Evolutionary conservation across 352 stramenopile species (phyloP), one percentile per base, ranked within the genome.

Genomic region (Pythium pyrilobum): DNA sequence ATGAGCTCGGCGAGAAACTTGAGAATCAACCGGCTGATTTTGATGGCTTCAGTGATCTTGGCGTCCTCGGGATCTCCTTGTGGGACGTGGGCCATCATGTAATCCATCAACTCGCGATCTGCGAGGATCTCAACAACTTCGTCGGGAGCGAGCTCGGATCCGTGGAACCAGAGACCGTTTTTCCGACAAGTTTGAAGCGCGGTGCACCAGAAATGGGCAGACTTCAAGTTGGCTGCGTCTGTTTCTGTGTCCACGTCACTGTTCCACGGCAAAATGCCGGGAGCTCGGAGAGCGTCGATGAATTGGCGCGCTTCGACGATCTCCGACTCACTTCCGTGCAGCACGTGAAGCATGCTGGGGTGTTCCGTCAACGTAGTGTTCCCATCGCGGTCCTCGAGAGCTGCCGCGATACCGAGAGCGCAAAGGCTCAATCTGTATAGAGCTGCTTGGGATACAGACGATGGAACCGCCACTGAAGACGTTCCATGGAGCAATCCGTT

Each of bases 1-100:
- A 80, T 65, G 16, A 73, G 36, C 25, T 89, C 76, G 2, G 82
- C 66, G 20, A 76, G 45, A 31, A 89, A 63, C 29, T 81, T 74
- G 28, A 89, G 45, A 25, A 87, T 43, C 6, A 46, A 48, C 27
- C 66, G 70, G 39, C 54, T 57, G 11, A 62, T 18, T 45, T 51
- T 4, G 31, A 72, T 33, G 32, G 28, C 12, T 41, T 15, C 6
- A 12, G 20, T n/a, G 13, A n/a, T n/a, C 34, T 39, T n/a, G 34
- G 20, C 42, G 23, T 28, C 28, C 5, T 28, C 15, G 28, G 28
- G 12, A 18, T n/a, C 25, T 21, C 34, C 7, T 24, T 2, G 6
- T 16, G 29, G 11, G 24, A 5, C 9, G 4, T 24, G 1, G 32
- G 4, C 11, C 31, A 10, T 18, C 37, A 64, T 23, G 23, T 41